Evolutionary conservation across 139 green algal species (phyloP).

Genomic region (Chlamydomonas schloesseri): DNA sequence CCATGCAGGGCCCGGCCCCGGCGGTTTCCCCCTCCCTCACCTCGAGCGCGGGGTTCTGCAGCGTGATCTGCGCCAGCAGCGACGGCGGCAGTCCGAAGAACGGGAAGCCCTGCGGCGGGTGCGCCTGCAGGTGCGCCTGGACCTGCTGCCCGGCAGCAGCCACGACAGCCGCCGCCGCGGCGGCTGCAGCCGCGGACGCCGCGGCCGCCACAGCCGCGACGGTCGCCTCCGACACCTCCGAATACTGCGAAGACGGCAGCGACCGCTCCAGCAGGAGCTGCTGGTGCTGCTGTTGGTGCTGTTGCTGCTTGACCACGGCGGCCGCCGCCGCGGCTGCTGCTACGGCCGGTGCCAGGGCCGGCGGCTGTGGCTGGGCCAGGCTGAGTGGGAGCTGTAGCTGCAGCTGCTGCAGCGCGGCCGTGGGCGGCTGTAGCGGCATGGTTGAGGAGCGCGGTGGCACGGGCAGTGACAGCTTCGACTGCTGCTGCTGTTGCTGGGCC

Average conservation of each 20-base stretch:
- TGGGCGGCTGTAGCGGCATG: neutral
- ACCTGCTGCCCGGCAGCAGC: constrained; percentile 76
- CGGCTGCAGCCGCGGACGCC: constrained; percentile 74
- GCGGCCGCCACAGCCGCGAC: constrained; percentile 78
- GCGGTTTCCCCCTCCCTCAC: neutral
- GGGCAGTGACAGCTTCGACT: constrained; percentile 8
- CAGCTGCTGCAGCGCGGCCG: constrained; percentile 5
- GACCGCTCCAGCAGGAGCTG: neutral
- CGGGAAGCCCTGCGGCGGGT: constrained; percentile 78
- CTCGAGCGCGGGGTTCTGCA: constrained; percentile 38
- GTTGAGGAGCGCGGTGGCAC: neutral
- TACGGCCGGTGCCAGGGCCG: neutral
- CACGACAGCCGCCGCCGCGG: constrained; percentile 79
- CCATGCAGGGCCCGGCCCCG: no score
- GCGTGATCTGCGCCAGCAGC: constrained; percentile 66
- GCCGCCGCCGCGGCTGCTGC: neutral
- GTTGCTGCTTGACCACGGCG: neutral
- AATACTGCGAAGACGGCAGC: neutral
- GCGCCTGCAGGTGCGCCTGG: constrained; percentile 74
- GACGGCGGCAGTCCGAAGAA: constrained; percentile 82
- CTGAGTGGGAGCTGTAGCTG: constrained; percentile 14
- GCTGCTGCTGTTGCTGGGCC: constrained; percentile 2
- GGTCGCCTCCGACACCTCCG: constrained; percentile 64
- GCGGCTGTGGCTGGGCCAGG: neutral
- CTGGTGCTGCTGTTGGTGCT: constrained; percentile 18